A percentile compares a stretch with the other conserved stretches of the same genome.
Conservation (phyloP, 2,329 filamentous ascomycete species). For the Diplodia seriata region DNA sequence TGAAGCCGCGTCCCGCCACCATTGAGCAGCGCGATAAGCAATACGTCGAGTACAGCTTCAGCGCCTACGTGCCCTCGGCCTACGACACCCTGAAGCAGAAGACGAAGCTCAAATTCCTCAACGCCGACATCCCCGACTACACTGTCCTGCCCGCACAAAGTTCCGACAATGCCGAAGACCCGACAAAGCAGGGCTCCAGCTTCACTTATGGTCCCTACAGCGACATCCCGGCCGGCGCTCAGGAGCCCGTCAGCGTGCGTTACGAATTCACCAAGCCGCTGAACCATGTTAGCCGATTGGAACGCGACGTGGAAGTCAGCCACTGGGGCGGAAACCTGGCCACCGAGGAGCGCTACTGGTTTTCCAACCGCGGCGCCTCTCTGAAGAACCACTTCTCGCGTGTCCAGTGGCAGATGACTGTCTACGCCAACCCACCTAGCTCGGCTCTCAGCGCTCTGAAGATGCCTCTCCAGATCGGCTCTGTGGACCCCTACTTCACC, state of each 20-base stretch:
- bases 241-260: constrained; percentile 76
- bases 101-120: constrained; percentile 91
- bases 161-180: constrained; percentile 68
- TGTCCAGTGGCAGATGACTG: constrained; percentile 55
- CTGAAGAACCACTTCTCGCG: constrained; percentile 60
- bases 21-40: constrained; percentile 88
- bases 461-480: constrained; percentile 80
- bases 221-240: constrained; percentile 78
- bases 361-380: constrained; percentile 85
- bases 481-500: constrained; percentile 88
- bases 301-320: constrained; percentile 92
- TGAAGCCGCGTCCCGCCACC: constrained; percentile 77
- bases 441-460: constrained; percentile 82
- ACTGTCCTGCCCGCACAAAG: constrained; percentile 71
- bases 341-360: constrained; percentile 90
- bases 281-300: constrained; percentile 76
- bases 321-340: constrained; percentile 98
- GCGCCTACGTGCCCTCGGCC: constrained; percentile 80
- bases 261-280: constrained; percentile 97
- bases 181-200: constrained; percentile 82
- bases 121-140: constrained; percentile 80
- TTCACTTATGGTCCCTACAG: constrained; percentile 91
- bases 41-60: constrained; percentile 85
- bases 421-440: constrained; percentile 77
- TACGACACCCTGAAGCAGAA: constrained; percentile 93